These are phyloP conservation scores for Xylariaceae sp. DNA, from an alignment of 2,329 filamentous ascomycete genomes.

Conservation along the genomic window DNA sequence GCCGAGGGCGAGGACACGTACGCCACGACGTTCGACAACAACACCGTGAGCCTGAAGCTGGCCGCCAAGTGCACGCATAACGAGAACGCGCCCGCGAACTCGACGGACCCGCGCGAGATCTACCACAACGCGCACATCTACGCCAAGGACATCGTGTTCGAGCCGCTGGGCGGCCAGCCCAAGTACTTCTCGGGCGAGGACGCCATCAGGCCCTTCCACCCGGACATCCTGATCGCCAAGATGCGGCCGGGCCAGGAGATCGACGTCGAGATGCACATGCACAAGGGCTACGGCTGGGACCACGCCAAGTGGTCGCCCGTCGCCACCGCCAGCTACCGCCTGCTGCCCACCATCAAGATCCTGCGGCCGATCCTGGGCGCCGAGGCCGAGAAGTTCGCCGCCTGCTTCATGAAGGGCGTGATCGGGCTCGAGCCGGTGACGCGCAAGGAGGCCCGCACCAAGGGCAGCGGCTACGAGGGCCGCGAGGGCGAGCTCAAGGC, in stretches of 20 bases:
- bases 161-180: conserved; percentile 72
- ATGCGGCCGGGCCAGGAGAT: conserved; percentile 88
- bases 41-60: conserved; percentile 81
- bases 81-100: conserved; percentile 67
- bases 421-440: conserved; percentile 78
- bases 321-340: conserved; percentile 88
- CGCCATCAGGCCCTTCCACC: conserved; percentile 77
- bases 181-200: conserved; percentile 69
- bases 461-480: conserved; percentile 69
- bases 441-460: conserved; percentile 60
- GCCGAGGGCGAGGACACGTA: conserved; percentile 61
- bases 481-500: conserved; percentile 83
- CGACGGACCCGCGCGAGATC: conserved; percentile 80
- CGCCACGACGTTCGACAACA: conserved; percentile 73
- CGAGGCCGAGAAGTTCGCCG: conserved; percentile 86
- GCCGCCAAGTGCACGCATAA: conserved; percentile 82
- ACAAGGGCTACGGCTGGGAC: conserved; percentile 91
- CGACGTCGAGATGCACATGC: conserved; percentile 85
- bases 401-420: conserved; percentile 88
- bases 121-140: conserved; percentile 87
- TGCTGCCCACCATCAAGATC: conserved; percentile 88
- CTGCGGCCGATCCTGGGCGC: conserved; percentile 78
- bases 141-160: conserved; percentile 75
- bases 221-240: conserved; percentile 93
- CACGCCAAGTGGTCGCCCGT: conserved; percentile 98